Conservation (phyloP, 305 asterid genomes). For the Fraxinus platypoda region DNA sequence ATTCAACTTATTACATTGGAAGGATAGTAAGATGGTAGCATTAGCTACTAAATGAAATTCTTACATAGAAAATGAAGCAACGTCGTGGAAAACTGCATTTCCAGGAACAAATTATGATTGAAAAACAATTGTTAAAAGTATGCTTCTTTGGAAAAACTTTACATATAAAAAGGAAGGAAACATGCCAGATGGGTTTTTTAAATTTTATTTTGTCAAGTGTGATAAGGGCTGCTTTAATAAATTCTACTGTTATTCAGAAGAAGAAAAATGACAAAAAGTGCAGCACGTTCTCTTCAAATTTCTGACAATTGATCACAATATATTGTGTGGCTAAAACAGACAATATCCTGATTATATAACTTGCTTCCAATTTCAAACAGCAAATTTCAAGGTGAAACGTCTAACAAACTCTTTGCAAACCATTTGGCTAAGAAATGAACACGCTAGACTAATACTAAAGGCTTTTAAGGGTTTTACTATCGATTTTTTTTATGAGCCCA, state of each 20-base stretch:
- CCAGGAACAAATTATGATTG: not conserved
- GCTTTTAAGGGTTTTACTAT: not conserved
- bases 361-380: not conserved
- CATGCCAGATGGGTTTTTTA: not conserved
- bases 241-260: not conserved
- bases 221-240: not conserved
- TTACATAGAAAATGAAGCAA: not conserved
- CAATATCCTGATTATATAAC: not conserved
- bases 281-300: not conserved
- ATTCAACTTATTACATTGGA: not conserved
- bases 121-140: not conserved
- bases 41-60: not conserved
- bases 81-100: not conserved
- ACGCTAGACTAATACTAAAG: not conserved
- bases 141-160: not conserved
- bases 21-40: not conserved
- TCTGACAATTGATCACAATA: not conserved
- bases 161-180: not conserved
- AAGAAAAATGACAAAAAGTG: not conserved
- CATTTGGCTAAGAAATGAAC: not conserved
- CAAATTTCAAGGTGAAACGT: not conserved
- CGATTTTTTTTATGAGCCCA: not conserved
- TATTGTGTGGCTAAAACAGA: not conserved
- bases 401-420: not conserved
- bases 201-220: not conserved